Conservation (phyloP, 768 basidiomycete species). For the Solioccasus polychromus region DNA sequence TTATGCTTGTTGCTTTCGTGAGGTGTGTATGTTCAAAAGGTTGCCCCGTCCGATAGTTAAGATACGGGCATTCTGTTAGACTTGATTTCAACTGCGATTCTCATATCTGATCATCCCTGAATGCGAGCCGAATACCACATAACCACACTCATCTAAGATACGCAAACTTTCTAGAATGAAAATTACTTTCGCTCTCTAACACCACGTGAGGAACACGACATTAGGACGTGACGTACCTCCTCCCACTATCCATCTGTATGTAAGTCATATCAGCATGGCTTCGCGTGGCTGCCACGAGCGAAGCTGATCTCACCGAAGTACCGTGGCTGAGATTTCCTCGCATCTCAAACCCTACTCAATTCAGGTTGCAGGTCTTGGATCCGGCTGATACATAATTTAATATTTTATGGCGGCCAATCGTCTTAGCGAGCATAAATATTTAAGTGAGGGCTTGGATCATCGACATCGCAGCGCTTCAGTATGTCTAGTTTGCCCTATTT, state of each 20-base stretch:
- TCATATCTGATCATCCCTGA: slow-evolving; percentile 11
- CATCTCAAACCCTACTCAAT: background rate
- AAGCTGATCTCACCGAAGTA: background rate
- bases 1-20: too few relatives aligned
- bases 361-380: slow-evolving; percentile 6
- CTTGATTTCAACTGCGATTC: background rate
- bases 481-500: slow-evolving; percentile 15
- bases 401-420: slow-evolving; percentile 12
- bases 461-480: background rate
- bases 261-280: slow-evolving; percentile 15
- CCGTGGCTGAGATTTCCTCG: background rate
- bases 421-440: slow-evolving; percentile 7
- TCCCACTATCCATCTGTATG: background rate
- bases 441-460: background rate
- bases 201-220: background rate
- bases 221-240: slow-evolving; percentile 5
- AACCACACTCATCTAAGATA: too few relatives aligned
- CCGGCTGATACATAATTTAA: background rate
- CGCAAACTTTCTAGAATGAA: too few relatives aligned
- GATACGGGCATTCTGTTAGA: background rate
- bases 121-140: background rate
- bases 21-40: too few relatives aligned
- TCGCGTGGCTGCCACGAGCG: slow-evolving; percentile 20
- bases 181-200: background rate
- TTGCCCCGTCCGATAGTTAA: too few relatives aligned